These are phyloP conservation scores for Hypoxylon fragiforme DNA, from an alignment of 495 filamentous ascomycete species.

Conservation along the genomic window DNA sequence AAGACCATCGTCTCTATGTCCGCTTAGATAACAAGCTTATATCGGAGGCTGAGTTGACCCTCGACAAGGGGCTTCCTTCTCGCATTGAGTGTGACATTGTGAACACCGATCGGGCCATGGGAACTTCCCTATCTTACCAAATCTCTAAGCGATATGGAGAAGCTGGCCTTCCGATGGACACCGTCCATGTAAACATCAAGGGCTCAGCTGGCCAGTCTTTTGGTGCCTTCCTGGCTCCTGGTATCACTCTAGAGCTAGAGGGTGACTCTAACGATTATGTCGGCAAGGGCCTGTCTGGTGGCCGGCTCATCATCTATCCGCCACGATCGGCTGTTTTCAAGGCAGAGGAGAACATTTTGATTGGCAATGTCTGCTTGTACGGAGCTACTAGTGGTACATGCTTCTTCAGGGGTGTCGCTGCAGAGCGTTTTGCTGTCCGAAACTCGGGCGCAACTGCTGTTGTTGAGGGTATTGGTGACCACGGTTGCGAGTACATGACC, in stretches of 20 bases:
- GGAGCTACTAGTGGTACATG: slow-evolving; percentile 91
- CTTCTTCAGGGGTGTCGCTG: slow-evolving; percentile 98
- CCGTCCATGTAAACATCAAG: slow-evolving; percentile 95
- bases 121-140: slow-evolving; percentile 94
- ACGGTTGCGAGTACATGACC: slow-evolving; percentile 99
- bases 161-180: slow-evolving; percentile 87
- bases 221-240: slow-evolving; percentile 91
- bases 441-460: slow-evolving; percentile 97
- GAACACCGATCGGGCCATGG: slow-evolving; percentile 95
- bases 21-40: slow-evolving; percentile 99
- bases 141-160: slow-evolving; percentile 93
- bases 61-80: slow-evolving; percentile 94
- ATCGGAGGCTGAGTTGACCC: slow-evolving; percentile 91
- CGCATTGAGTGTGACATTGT: slow-evolving; percentile 97
- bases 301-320: slow-evolving; percentile 94
- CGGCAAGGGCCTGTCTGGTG: slow-evolving; percentile 95
- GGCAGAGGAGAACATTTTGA: slow-evolving; percentile 95
- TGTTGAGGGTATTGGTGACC: slow-evolving; percentile 96
- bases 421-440: slow-evolving; percentile 96
- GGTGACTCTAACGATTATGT: slow-evolving; percentile 99
- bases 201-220: slow-evolving; percentile 99
- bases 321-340: slow-evolving; percentile 93
- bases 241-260: slow-evolving; percentile 95
- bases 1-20: slow-evolving; percentile 91
- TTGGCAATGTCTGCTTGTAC: slow-evolving; percentile 97